Conservation (phyloP, 2,329 filamentous ascomycete species). For the Talaromyces sp. region DNA sequence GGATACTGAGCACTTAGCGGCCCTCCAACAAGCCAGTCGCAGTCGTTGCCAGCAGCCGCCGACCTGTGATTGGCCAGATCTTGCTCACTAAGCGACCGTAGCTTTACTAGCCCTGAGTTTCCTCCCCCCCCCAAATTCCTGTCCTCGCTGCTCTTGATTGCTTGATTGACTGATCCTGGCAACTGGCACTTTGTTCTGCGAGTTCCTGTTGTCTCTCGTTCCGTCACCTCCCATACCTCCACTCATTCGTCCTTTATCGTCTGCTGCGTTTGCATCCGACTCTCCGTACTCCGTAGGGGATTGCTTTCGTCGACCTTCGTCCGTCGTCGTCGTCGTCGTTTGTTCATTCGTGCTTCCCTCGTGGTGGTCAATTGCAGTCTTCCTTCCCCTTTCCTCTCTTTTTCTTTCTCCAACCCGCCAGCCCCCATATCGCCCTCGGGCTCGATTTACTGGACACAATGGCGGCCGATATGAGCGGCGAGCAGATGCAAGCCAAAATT, state of each 20-base stretch:
- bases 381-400: constrained; percentile 6
- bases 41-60: constrained; percentile 1
- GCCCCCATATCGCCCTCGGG: constrained; percentile 27
- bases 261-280: not conserved
- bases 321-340: not conserved
- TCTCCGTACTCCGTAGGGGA: not conserved
- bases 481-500: constrained; percentile 83
- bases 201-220: not conserved
- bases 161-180: not conserved
- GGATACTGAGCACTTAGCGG: not conserved
- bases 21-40: not conserved
- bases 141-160: not conserved
- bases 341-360: constrained; percentile 1
- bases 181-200: too few species aligned
- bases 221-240: not conserved
- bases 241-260: not conserved
- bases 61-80: constrained; percentile 9
- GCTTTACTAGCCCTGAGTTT: not conserved
- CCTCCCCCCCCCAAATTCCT: constrained; percentile 8
- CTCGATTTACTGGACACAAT: constrained; percentile 24
- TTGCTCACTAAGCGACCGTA: constrained; percentile 14
- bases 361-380: constrained; percentile 1
- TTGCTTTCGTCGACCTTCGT: not conserved
- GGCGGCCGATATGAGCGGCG: constrained; percentile 47
- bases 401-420: constrained; percentile 15